phyloP scores from a whole-genome alignment of 768 basidiomycete genomes.

The Hygrocybe punicea region DNA sequence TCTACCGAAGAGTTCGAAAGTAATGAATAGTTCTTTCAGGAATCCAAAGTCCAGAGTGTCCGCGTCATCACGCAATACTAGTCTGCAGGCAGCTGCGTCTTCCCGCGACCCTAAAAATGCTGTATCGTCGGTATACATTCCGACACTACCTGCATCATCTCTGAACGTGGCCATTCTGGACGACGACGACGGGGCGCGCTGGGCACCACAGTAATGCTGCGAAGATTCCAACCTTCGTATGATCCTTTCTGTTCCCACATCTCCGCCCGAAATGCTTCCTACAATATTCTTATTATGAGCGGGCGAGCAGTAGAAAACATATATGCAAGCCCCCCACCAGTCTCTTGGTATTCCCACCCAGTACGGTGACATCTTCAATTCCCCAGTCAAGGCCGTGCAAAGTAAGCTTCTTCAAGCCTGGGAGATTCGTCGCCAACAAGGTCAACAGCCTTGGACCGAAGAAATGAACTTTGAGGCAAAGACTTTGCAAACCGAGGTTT shows the following conservation, averaged over 20 bases:
- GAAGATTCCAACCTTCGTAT: neutral
- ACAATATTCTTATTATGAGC: neutral
- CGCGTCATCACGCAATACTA: too few species aligned
- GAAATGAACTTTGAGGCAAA: neutral
- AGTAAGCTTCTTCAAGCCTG: neutral
- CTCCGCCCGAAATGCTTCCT: neutral
- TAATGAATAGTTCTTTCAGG: too few species aligned
- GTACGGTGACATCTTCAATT: neutral
- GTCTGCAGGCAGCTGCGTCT: neutral
- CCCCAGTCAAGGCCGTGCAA: neutral
- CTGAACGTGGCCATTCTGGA: neutral
- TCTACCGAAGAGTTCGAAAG: too few species aligned
- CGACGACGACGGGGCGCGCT: neutral
- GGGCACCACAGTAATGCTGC: neutral
- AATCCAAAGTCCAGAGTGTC: too few species aligned
- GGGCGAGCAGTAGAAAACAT: neutral
- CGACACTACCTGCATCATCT: neutral
- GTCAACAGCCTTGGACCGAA: neutral
- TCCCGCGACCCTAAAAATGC: neutral
- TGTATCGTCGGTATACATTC: neutral
- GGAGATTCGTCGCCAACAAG: neutral
- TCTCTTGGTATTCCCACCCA: neutral
- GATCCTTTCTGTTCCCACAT: neutral
- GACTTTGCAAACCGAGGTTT: neutral
- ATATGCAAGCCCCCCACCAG: neutral